phyloP scores from a whole-genome alignment of 2,329 filamentous ascomycete genomes.

The Dactylellina cionopaga region DNA sequence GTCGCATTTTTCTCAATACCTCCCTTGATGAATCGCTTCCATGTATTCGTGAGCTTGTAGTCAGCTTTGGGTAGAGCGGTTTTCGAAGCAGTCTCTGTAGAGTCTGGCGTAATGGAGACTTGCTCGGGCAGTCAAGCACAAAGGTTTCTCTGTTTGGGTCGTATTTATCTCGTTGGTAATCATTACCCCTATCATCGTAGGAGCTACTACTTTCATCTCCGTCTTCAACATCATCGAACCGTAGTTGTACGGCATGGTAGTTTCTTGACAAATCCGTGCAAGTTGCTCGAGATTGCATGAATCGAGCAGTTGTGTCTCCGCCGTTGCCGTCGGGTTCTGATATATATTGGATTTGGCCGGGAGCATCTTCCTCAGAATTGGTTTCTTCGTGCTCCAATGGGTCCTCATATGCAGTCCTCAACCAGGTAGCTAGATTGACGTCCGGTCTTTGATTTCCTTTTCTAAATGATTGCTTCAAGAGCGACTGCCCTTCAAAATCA shows the following conservation, averaged over 20 bases:
- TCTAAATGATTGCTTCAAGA: background rate
- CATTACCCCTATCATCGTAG: background rate
- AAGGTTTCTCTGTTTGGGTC: conserved; percentile 9
- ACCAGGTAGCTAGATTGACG: background rate
- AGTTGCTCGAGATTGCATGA: background rate
- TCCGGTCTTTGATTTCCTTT: background rate
- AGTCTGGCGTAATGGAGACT: background rate
- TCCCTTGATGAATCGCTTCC: background rate
- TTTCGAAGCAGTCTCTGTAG: conserved; percentile 5
- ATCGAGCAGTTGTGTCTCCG: background rate
- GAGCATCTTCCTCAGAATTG: background rate
- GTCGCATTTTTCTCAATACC: conserved; percentile 12
- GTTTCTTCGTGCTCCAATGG: background rate
- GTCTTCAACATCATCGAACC: background rate
- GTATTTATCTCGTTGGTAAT: background rate
- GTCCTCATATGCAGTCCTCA: conserved; percentile 19
- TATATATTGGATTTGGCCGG: too few species aligned
- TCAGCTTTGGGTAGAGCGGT: conserved; percentile 11
- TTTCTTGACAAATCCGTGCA: background rate
- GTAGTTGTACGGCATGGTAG: background rate
- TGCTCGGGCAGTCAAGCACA: background rate
- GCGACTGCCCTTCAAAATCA: background rate
- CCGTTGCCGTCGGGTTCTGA: too few species aligned
- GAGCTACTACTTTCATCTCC: background rate
- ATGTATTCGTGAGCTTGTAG: background rate